Conservation (phyloP, 495 filamentous ascomycete species). For the Podospora tetraspora region DNA sequence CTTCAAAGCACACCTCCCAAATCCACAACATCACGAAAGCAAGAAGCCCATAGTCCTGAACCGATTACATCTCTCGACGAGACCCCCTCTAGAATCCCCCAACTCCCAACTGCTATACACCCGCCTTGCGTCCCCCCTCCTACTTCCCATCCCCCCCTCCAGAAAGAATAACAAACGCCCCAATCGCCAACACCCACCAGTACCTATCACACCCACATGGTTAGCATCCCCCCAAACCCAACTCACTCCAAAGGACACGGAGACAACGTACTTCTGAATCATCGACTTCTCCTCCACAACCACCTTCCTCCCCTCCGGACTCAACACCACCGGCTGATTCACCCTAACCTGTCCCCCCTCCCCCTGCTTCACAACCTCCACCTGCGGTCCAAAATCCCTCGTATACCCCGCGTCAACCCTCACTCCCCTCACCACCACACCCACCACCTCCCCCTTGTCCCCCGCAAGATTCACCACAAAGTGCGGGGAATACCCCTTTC, state of each 20-base stretch:
- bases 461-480: slow-evolving; percentile 40
- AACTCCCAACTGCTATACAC: not conserved
- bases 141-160: slow-evolving; percentile 41
- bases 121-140: not conserved
- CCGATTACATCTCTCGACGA: not conserved
- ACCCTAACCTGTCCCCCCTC: slow-evolving; percentile 51
- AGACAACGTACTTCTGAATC: slow-evolving; percentile 60
- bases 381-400: slow-evolving; percentile 53
- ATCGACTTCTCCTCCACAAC: slow-evolving; percentile 60
- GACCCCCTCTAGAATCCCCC: not conserved
- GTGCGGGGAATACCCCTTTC: slow-evolving; percentile 49
- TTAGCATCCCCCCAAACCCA: slow-evolving; percentile 28
- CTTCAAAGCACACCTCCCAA: not conserved
- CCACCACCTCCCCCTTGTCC: slow-evolving; percentile 32
- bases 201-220: slow-evolving; percentile 34
- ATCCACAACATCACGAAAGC: not conserved
- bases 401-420: slow-evolving; percentile 51
- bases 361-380: slow-evolving; percentile 41
- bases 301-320: slow-evolving; percentile 53
- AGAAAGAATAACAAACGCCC: slow-evolving; percentile 31
- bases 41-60: not conserved
- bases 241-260: no score
- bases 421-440: slow-evolving; percentile 38
- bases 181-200: slow-evolving; percentile 49
- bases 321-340: slow-evolving; percentile 62